A percentile compares a stretch with the other conserved stretches of the same genome.
Conservation (phyloP, 1,284 basidiomycete genomes). For the Entoloma clypeatum region DNA sequence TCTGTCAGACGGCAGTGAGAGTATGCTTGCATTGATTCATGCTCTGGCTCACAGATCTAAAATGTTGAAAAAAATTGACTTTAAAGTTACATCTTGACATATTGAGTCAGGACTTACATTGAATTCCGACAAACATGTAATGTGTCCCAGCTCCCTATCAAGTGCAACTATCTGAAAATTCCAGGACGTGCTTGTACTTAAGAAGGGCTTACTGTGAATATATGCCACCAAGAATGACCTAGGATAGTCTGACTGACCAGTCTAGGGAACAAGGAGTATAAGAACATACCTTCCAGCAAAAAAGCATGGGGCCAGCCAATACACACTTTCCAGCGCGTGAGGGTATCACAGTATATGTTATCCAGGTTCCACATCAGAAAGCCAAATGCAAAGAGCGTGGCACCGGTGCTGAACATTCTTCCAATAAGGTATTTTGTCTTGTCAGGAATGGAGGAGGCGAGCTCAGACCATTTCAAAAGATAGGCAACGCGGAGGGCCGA, state of each 20-base stretch:
- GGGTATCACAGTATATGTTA: slow-evolving; percentile 57
- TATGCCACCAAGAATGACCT: slow-evolving; percentile 74
- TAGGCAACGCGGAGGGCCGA: slow-evolving; percentile 45
- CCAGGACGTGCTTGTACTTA: neutral
- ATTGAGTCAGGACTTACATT: slow-evolving; percentile 42
- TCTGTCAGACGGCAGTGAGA: slow-evolving; percentile 27
- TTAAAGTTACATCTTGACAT: too few relatives aligned
- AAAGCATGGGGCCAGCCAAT: slow-evolving; percentile 65
- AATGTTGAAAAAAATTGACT: slow-evolving; percentile 8
- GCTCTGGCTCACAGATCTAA: slow-evolving; percentile 43
- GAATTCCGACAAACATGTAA: slow-evolving; percentile 56
- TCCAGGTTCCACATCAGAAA: slow-evolving; percentile 70
- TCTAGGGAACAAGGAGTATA: neutral
- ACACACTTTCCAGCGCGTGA: slow-evolving; percentile 50
- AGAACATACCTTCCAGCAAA: slow-evolving; percentile 50
- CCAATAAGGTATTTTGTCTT: slow-evolving; percentile 39
- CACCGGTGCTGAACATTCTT: slow-evolving; percentile 45
- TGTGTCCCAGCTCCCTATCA: slow-evolving; percentile 54
- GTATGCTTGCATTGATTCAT: neutral
- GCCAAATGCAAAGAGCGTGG: slow-evolving; percentile 48
- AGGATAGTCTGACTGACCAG: neutral
- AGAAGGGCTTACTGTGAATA: slow-evolving; percentile 47
- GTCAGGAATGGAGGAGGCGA: slow-evolving; percentile 39
- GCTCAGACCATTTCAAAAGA: slow-evolving; percentile 43
- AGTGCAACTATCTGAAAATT: slow-evolving; percentile 9